A percentile compares a stretch with the other conserved stretches of the same genome.
These are phyloP conservation scores for Malassezia slooffiae DNA, from an alignment of 1,284 basidiomycete species.

Conservation along the genomic window DNA sequence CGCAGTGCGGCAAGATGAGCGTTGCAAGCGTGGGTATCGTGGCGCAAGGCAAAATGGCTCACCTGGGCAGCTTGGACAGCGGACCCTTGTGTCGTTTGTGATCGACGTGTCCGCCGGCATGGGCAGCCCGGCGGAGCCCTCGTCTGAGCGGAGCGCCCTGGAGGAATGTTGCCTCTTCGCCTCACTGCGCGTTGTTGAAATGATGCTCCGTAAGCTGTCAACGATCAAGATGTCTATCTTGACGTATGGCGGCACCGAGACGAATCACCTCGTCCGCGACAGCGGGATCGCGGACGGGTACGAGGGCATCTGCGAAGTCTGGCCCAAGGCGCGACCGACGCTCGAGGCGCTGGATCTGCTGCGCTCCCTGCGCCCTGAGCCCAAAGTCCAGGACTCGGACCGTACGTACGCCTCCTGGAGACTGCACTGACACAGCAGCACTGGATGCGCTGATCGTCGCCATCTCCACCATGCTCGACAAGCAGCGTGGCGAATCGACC, in stretches of 20 bases:
- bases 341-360: conserved; percentile 7
- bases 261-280: background rate
- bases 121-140: background rate
- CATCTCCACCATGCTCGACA: conserved; percentile 1
- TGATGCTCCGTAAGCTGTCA: conserved; percentile 13
- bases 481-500: conserved; percentile 6
- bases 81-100: conserved; percentile 13
- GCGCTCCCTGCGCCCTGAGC: background rate
- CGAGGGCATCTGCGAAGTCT: conserved; percentile 2
- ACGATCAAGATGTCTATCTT: conserved; percentile 11
- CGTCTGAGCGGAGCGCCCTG: conserved; percentile 2
- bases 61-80: conserved; percentile 3
- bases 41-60: background rate
- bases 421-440: background rate
- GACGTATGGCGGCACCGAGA: conserved; percentile 3
- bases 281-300: background rate
- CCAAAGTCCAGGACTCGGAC: background rate
- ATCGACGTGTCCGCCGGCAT: conserved; percentile 10
- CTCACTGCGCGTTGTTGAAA: conserved; percentile 8
- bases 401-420: background rate
- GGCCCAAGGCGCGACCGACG: conserved; percentile 10
- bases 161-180: conserved; percentile 6
- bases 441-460: conserved; percentile 3
- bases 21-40: too few relatives aligned
- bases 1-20: background rate